These are phyloP conservation scores for Leucosporidium yakuticum DNA, from an alignment of 768 basidiomycete genomes.

Conservation along the genomic window DNA sequence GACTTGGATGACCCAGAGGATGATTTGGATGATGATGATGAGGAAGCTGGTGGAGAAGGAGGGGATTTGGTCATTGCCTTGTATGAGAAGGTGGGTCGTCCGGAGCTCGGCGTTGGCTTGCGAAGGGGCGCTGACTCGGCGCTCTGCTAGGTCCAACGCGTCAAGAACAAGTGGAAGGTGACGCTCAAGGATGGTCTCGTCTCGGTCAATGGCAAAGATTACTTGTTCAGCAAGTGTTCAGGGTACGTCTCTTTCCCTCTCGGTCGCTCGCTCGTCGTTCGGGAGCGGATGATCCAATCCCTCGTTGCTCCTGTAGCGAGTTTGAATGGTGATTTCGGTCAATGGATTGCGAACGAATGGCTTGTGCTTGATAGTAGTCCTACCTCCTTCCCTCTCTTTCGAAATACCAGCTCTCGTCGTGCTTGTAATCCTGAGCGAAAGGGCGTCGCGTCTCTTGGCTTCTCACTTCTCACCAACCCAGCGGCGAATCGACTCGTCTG, in stretches of 20 bases:
- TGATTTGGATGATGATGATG: constrained; percentile 73
- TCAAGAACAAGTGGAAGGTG: constrained; percentile 98
- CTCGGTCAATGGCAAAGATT: constrained; percentile 92
- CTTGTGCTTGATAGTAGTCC: too few species aligned
- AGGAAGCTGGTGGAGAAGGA: constrained; percentile 57
- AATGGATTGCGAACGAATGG: neutral
- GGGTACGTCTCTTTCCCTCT: constrained; percentile 60
- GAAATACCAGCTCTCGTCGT: too few species aligned
- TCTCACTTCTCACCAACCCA: too few species aligned
- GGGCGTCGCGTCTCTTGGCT: too few species aligned
- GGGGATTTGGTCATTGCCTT: constrained; percentile 94
- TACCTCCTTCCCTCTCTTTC: too few species aligned
- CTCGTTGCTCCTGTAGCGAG: constrained; percentile 28
- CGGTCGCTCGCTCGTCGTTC: neutral
- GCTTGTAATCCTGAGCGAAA: too few species aligned
- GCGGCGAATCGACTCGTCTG: too few species aligned
- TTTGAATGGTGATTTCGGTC: constrained; percentile 39
- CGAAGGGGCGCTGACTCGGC: neutral
- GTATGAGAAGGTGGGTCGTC: constrained; percentile 94
- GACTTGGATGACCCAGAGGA: constrained; percentile 83
- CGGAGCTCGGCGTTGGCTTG: constrained; percentile 27
- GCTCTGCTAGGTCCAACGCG: constrained; percentile 74
- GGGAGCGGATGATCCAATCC: neutral
- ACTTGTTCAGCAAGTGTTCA: constrained; percentile 91
- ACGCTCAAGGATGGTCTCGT: constrained; percentile 97